These are phyloP conservation scores for Toxicodendron radicans DNA, from an alignment of 345 rosid species.

Conservation along the genomic window DNA sequence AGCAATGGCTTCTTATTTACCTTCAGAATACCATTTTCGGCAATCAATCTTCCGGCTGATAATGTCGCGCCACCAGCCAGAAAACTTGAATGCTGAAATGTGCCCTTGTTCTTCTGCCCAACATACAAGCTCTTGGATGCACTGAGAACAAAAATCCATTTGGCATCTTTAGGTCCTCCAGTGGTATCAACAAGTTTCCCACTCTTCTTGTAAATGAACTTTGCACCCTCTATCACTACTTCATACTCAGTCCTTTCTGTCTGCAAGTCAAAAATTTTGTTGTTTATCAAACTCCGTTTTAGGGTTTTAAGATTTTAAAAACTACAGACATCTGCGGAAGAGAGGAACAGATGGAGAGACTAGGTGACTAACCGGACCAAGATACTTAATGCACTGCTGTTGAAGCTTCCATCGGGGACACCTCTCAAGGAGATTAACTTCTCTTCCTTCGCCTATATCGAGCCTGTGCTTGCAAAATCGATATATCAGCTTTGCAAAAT, in stretches of 20 bases:
- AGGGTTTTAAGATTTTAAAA: no score
- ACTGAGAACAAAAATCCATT: constrained; percentile 94
- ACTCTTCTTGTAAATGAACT: constrained; percentile 54
- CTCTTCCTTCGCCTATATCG: constrained; percentile 85
- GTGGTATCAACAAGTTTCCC: constrained; percentile 57
- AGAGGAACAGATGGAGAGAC: no score
- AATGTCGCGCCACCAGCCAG: constrained; percentile 90
- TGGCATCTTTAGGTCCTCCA: constrained; percentile 55
- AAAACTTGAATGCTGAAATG: constrained; percentile 90
- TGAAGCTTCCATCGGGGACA: constrained; percentile 75
- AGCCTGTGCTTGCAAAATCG: constrained; percentile 58
- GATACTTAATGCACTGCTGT: constrained; percentile 92
- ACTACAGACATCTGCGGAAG: no score
- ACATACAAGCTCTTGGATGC: constrained; percentile 65
- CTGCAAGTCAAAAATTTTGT: constrained; percentile 34
- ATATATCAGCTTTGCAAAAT: constrained; percentile 16
- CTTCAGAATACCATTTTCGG: constrained; percentile 62
- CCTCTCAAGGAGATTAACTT: constrained; percentile 52
- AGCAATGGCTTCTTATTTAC: constrained; percentile 30
- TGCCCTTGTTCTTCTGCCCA: constrained; percentile 75
- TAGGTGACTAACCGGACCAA: constrained; percentile 73
- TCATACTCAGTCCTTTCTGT: constrained; percentile 64
- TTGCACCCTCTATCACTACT: constrained; percentile 53
- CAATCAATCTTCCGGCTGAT: constrained; percentile 82
- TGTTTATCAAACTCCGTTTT: no score